Conservation (phyloP, 768 basidiomycete species). For the Cantharellus cinnabarinus region DNA sequence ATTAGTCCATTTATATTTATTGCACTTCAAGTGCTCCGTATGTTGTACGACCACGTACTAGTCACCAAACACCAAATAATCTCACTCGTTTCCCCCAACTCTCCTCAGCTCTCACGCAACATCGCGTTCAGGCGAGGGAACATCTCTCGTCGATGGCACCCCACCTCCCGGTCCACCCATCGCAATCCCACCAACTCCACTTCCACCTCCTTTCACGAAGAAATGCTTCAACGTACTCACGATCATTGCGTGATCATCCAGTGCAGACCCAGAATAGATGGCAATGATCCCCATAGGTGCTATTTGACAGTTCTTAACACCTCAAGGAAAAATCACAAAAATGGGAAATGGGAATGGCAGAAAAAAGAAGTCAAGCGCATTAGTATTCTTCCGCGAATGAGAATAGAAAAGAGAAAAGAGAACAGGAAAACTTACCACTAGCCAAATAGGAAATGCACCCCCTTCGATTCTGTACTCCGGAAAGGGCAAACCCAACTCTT, state of each 20-base stretch:
- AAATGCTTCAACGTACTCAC: not conserved
- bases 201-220: not conserved
- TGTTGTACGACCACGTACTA: too few species aligned
- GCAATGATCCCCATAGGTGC: conserved; percentile 7
- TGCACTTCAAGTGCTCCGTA: too few species aligned
- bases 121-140: too few species aligned
- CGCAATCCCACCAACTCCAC: not conserved
- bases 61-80: too few species aligned
- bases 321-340: not conserved
- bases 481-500: conserved; percentile 37
- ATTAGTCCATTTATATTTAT: too few species aligned
- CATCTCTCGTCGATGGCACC: too few species aligned
- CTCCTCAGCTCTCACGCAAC: too few species aligned
- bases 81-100: too few species aligned
- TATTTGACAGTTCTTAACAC: conserved; percentile 1
- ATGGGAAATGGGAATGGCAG: not conserved
- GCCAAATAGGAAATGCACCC: conserved; percentile 21
- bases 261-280: conserved; percentile 3
- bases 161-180: too few species aligned
- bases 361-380: not conserved
- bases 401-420: not conserved
- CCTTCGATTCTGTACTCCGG: conserved; percentile 46
- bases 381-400: not conserved
- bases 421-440: not conserved
- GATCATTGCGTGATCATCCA: conserved; percentile 4